Evolutionary conservation across 495 filamentous ascomycete genomes (phyloP).

Genomic region (Podospora anserina): DNA sequence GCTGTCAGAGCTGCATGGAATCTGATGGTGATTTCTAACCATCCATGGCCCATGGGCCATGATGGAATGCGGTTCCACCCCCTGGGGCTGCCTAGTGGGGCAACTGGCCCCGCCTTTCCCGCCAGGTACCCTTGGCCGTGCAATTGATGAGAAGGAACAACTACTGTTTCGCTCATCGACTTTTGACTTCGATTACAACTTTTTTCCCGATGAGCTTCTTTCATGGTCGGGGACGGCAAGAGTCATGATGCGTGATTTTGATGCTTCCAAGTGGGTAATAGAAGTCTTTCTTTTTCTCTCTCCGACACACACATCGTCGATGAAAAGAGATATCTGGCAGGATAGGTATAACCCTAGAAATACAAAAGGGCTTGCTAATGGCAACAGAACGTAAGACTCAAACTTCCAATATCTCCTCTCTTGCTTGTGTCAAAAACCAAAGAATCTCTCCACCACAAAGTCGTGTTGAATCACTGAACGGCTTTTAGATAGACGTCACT

Average conservation of each 20-base stretch:
- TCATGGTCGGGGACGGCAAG: not conserved
- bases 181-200: not conserved
- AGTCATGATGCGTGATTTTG: not conserved
- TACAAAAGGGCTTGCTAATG: not conserved
- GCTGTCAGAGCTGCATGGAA: not conserved
- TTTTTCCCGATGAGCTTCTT: not conserved
- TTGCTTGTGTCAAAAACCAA: not conserved
- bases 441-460: not conserved
- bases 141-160: not conserved
- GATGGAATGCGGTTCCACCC: conserved; percentile 1
- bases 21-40: conserved; percentile 15
- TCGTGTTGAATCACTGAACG: conserved; percentile 33
- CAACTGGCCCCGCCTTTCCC: not conserved
- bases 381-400: not conserved
- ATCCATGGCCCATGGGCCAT: not conserved
- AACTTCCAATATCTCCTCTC: not conserved
- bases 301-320: no score
- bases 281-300: not conserved
- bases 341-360: not conserved
- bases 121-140: conserved; percentile 7
- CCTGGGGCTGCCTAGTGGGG: not conserved
- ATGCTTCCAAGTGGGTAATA: not conserved
- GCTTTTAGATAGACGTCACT: conserved; percentile 54
- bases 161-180: not conserved
- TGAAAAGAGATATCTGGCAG: no score